phyloP scores from a whole-genome alignment of 495 filamentous ascomycete genomes.

The Tuber brumale region DNA sequence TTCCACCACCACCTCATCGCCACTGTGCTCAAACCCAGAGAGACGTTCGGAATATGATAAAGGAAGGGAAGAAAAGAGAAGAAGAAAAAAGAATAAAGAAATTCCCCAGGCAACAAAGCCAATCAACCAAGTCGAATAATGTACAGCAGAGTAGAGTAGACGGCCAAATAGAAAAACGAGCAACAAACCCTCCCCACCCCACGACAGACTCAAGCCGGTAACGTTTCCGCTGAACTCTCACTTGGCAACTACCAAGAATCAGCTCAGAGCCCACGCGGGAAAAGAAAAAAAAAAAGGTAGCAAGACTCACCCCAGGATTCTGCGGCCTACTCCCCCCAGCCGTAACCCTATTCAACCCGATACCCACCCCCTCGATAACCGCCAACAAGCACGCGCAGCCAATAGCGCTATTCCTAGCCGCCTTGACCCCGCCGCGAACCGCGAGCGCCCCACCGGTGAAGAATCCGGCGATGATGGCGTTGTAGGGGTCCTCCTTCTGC shows the following conservation, averaged over 20 bases:
- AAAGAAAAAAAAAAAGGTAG: background rate
- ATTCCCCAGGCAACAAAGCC: background rate
- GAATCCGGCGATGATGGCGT: slow-evolving; percentile 93
- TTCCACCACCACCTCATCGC: background rate
- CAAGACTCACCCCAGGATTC: slow-evolving; percentile 33
- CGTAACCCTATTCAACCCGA: slow-evolving; percentile 94
- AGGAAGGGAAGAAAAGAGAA: background rate
- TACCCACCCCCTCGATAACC: slow-evolving; percentile 96
- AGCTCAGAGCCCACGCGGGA: background rate
- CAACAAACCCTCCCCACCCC: background rate
- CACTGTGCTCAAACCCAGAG: background rate
- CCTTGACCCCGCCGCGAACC: slow-evolving; percentile 78
- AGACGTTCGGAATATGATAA: background rate
- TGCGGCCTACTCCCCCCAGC: slow-evolving; percentile 70
- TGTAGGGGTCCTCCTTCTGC: slow-evolving; percentile 96
- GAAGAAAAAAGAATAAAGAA: background rate
- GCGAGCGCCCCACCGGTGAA: slow-evolving; percentile 91
- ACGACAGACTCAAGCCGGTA: slow-evolving; percentile 2
- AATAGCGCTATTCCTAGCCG: slow-evolving; percentile 88
- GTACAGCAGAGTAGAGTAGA: slow-evolving; percentile 13
- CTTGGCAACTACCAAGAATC: slow-evolving; percentile 28
- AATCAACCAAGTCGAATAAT: slow-evolving; percentile 10
- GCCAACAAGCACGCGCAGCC: slow-evolving; percentile 88
- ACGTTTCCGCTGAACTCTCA: slow-evolving; percentile 26
- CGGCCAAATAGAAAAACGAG: background rate